These are phyloP conservation scores for Pyrenophora seminiperda DNA, from an alignment of 2,329 filamentous ascomycete species.

Conservation along the genomic window DNA sequence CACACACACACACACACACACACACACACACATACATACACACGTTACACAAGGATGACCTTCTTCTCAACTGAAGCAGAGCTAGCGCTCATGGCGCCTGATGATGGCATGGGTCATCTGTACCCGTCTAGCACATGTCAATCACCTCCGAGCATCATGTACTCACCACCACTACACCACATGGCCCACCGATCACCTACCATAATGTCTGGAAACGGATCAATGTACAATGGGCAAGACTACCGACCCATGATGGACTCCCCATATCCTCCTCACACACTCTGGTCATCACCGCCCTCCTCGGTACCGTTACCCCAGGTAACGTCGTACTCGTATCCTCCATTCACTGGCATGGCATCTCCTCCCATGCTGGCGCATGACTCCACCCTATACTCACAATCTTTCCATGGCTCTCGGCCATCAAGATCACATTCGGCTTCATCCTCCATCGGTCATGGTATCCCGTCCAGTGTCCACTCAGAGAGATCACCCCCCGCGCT, in stretches of 20 bases:
- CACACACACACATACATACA: too few relatives aligned
- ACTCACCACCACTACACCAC: conserved; percentile 45
- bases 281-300: conserved; percentile 41
- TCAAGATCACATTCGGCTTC: conserved; percentile 46
- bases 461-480: conserved; percentile 31
- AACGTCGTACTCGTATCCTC: conserved; percentile 44
- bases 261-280: conserved; percentile 41
- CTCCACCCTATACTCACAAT: conserved; percentile 30
- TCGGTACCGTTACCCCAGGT: conserved; percentile 36
- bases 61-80: conserved; percentile 47
- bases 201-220: conserved; percentile 30
- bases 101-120: conserved; percentile 41
- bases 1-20: too few relatives aligned
- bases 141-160: conserved; percentile 47
- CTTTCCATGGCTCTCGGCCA: conserved; percentile 28
- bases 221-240: conserved; percentile 38
- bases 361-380: conserved; percentile 33
- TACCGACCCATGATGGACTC: conserved; percentile 40
- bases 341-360: conserved; percentile 35
- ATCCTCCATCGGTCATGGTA: conserved; percentile 34
- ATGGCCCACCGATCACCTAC: conserved; percentile 33
- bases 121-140: conserved; percentile 46
- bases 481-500: conserved; percentile 40
- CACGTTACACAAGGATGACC: conserved; percentile 35
- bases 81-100: conserved; percentile 43